Evolutionary conservation across 495 filamentous ascomycete species (phyloP), one percentile per base, ranked within the genome.

Genomic region (Extremus antarcticus): DNA sequence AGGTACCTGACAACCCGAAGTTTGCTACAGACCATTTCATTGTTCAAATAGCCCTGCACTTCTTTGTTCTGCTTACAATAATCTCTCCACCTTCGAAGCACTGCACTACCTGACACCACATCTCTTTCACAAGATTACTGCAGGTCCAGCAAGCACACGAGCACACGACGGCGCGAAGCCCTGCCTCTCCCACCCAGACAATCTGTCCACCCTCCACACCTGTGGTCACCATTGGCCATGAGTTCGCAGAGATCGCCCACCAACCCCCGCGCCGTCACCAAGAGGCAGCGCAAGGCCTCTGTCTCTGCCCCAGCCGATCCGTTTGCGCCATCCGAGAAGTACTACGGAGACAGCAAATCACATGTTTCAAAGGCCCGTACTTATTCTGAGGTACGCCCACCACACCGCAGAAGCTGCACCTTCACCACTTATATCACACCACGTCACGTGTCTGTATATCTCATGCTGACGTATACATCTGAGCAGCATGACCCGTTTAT

Each of bases 271-370:
- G 50, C 53, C 38, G 41, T 50, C 48, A 51, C 39, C 25, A 55
- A 51, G 9, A 24, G 22, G 19, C 15, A 23, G 3, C 58, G 58
- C 29, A 53, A 57, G 25, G 29, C 17, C 25, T 32, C 50, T 2
- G 43, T 50, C 25, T 32, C 50, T 2, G 43, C 45, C 29, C 67
- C 68, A 29, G 51, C 68, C 51, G 74, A 76, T 58, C 74, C 74
- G 3, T 68, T 66, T 53, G 70, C 72, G 15, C 62, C 72, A 1
- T 62, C 74, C 9, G 65, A 71, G 45, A 63, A 74, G 47, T 76
- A 76, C 59, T 76, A n/a, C n/a, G n/a, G n/a, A n/a, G n/a, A 76
- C 63, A 73, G 72, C 35, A 64, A 70, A 29, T 63, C 66, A 10
- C 65, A 74, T 53, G 60, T 73, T 51, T 64, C 59, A 32, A 63